A percentile compares a stretch with the other conserved stretches of the same genome.
These are phyloP conservation scores for Spathaspora sp. DNA, from an alignment of 805 yeast species.

Conservation along the genomic window DNA sequence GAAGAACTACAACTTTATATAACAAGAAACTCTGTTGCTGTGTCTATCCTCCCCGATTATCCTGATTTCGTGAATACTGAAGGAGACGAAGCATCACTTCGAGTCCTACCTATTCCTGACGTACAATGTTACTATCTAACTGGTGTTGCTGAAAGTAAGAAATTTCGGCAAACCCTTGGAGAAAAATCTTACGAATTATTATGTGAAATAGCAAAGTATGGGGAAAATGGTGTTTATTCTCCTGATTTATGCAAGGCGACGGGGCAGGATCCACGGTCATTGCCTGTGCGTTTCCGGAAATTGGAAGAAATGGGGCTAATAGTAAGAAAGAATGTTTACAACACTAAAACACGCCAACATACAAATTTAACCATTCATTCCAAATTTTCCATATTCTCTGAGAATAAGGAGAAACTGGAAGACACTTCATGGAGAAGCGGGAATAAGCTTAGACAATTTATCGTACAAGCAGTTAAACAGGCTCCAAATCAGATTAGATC, in stretches of 20 bases:
- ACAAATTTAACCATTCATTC: slow-evolving; percentile 52
- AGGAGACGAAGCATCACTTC: slow-evolving; percentile 13
- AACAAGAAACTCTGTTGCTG: slow-evolving; percentile 2
- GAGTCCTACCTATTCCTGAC: slow-evolving; percentile 44
- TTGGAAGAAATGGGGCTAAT: slow-evolving; percentile 50
- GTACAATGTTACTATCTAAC: slow-evolving; percentile 57
- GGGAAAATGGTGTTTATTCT: slow-evolving; percentile 56
- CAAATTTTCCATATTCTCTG: slow-evolving; percentile 31
- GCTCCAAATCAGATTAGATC: slow-evolving; percentile 63
- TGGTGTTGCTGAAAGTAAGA: slow-evolving; percentile 43
- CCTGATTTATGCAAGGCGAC: slow-evolving; percentile 52
- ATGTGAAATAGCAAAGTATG: slow-evolving; percentile 56
- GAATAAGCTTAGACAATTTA: slow-evolving; percentile 25
- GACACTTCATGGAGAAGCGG: slow-evolving; percentile 21
- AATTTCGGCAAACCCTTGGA: slow-evolving; percentile 51
- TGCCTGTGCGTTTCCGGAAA: slow-evolving; percentile 58
- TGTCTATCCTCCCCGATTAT: slow-evolving; percentile 16
- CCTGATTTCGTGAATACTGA: slow-evolving; percentile 12
- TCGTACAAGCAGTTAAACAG: slow-evolving; percentile 48
- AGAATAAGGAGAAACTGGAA: background rate
- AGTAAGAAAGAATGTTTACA: slow-evolving; percentile 30
- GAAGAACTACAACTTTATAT: slow-evolving; percentile 9
- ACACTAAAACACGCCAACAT: slow-evolving; percentile 41
- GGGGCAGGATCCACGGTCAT: slow-evolving; percentile 68
- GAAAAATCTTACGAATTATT: slow-evolving; percentile 51